Evolutionary conservation across 345 rosid species (phyloP).

Genomic region (Pistacia atlantica): DNA sequence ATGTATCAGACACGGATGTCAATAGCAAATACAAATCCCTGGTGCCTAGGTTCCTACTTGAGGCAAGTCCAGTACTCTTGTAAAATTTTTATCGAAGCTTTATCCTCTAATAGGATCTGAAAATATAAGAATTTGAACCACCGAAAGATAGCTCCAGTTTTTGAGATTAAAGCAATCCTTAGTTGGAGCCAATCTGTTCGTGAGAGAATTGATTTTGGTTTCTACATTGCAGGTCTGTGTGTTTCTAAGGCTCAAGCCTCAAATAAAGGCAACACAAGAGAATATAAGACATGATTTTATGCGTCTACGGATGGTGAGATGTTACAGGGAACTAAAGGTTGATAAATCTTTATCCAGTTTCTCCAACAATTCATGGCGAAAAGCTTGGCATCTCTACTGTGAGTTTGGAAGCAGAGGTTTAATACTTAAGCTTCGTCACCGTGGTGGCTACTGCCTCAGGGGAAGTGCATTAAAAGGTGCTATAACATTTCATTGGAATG

Average conservation of each 20-base stretch:
- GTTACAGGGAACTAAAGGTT: conserved; percentile 74
- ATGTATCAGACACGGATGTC: conserved; percentile 61
- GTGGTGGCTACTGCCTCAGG: conserved; percentile 44
- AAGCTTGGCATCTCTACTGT: conserved; percentile 68
- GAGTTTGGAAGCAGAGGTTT: conserved; percentile 84
- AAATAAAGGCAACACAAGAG: conserved; percentile 32
- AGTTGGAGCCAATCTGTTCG: background rate
- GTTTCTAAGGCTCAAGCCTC: conserved; percentile 45
- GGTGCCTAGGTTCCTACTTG: conserved; percentile 73
- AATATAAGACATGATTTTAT: conserved; percentile 40
- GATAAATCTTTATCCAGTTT: conserved; percentile 45
- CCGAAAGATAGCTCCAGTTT: background rate
- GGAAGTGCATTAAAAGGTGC: conserved; percentile 43
- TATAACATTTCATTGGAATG: conserved; percentile 66
- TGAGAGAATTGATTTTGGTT: conserved; percentile 2
- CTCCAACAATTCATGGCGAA: conserved; percentile 57
- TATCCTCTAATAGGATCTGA: too few species aligned
- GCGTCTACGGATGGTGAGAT: conserved; percentile 56
- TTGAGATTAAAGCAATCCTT: background rate
- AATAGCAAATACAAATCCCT: conserved; percentile 76
- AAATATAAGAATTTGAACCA: background rate
- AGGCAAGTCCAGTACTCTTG: conserved; percentile 41
- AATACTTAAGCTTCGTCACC: conserved; percentile 49
- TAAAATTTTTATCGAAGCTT: background rate
- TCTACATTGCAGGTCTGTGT: conserved; percentile 56